phyloP scores from a whole-genome alignment of 2,329 filamentous ascomycete species.

The Nothophoma quercina region DNA sequence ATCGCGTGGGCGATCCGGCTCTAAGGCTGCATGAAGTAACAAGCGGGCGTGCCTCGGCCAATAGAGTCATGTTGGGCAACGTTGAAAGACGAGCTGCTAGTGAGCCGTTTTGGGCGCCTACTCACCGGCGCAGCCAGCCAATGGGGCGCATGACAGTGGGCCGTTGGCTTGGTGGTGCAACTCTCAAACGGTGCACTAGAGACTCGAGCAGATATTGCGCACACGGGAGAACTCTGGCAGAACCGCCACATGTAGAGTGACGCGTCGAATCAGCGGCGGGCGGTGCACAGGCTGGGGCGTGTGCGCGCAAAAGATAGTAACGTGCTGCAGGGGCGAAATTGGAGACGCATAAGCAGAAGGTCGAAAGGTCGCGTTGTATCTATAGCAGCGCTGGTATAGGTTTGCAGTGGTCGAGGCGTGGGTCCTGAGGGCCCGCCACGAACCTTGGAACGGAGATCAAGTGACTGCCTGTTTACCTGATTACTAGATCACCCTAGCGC shows the following conservation, averaged over 20 bases:
- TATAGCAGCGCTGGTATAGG: conserved; percentile 26
- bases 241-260: conserved; percentile 28
- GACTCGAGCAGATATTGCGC: conserved; percentile 32
- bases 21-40: conserved; percentile 26
- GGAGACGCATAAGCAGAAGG: conserved; percentile 27
- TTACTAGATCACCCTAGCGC: background rate
- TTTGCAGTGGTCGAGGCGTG: background rate
- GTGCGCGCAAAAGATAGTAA: conserved; percentile 12
- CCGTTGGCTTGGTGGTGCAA: conserved; percentile 37
- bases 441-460: conserved; percentile 15
- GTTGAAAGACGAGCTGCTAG: conserved; percentile 29
- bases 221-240: conserved; percentile 30
- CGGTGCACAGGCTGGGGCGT: conserved; percentile 27
- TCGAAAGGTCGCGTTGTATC: conserved; percentile 19
- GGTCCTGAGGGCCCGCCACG: conserved; percentile 2
- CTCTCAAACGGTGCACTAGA: conserved; percentile 47
- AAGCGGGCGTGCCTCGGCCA: conserved; percentile 34
- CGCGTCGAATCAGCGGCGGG: conserved; percentile 29
- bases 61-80: conserved; percentile 29
- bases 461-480: background rate
- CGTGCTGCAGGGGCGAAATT: conserved; percentile 39
- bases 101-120: conserved; percentile 40
- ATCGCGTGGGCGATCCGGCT: conserved; percentile 36
- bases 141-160: conserved; percentile 29
- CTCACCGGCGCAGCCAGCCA: conserved; percentile 26